phyloP scores from a whole-genome alignment of 306 rosid genomes.

The Sesbania bispinosa region DNA sequence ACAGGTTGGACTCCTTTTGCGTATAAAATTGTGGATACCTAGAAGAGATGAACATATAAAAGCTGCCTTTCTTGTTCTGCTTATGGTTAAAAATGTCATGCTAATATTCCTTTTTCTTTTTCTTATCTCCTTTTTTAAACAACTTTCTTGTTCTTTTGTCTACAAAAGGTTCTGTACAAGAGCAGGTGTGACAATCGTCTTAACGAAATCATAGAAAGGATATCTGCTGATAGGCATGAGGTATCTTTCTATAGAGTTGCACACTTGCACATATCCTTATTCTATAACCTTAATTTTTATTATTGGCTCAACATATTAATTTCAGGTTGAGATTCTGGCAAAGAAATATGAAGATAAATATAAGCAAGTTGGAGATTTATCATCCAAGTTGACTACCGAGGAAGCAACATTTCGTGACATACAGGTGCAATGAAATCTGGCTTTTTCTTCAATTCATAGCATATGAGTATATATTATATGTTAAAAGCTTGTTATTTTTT shows the following conservation, averaged over 20 bases:
- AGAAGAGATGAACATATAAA: conserved; percentile 9
- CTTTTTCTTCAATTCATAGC: conserved; percentile 19
- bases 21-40: conserved; percentile 8
- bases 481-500: conserved; percentile 7
- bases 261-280: conserved; percentile 26
- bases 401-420: conserved; percentile 92
- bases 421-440: conserved; percentile 52
- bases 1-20: background rate
- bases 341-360: conserved; percentile 93
- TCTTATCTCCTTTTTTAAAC: background rate
- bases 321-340: conserved; percentile 72
- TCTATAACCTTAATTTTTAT: conserved; percentile 9
- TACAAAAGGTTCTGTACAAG: conserved; percentile 82
- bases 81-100: background rate
- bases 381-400: conserved; percentile 87
- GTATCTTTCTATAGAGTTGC: conserved; percentile 48
- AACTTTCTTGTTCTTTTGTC: conserved; percentile 16
- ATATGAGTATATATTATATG: conserved; percentile 11
- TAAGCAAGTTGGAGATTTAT: conserved; percentile 85
- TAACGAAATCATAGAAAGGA: conserved; percentile 84
- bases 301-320: conserved; percentile 24
- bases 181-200: conserved; percentile 97
- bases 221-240: conserved; percentile 75
- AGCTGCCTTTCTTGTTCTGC: background rate
- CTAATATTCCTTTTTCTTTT: conserved; percentile 7